Conservation (phyloP, 2,329 filamentous ascomycete genomes). For the Phaeophleospora eucalypticola region DNA sequence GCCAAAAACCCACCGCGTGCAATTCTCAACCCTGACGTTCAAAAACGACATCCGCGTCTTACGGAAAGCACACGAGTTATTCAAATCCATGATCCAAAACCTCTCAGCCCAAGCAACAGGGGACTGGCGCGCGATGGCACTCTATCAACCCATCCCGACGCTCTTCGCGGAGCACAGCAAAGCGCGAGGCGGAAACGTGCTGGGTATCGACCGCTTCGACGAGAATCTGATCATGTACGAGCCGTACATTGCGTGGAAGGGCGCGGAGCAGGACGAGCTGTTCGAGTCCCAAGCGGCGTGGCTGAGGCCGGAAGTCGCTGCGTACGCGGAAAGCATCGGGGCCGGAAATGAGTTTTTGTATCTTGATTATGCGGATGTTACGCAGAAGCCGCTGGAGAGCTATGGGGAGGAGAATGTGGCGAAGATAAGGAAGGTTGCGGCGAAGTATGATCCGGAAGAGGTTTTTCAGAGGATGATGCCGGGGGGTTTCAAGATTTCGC, state of each 20-base stretch:
- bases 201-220: constrained; percentile 36
- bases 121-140: constrained; percentile 5
- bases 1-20: constrained; percentile 10
- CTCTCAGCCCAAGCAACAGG: constrained; percentile 7
- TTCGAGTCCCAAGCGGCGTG: constrained; percentile 14
- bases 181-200: constrained; percentile 28
- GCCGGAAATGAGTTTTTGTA: constrained; percentile 15
- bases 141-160: constrained; percentile 20
- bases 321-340: constrained; percentile 9
- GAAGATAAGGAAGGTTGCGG: constrained; percentile 11
- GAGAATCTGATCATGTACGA: constrained; percentile 19
- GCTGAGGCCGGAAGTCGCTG: constrained; percentile 11
- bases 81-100: constrained; percentile 4
- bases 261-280: constrained; percentile 8
- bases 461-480: constrained; percentile 19
- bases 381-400: constrained; percentile 13
- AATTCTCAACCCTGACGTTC: constrained; percentile 16
- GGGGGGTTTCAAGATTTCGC: constrained; percentile 18
- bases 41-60: constrained; percentile 17
- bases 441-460: constrained; percentile 14
- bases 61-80: constrained; percentile 13
- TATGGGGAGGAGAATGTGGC: constrained; percentile 18
- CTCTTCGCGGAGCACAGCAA: constrained; percentile 34
- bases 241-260: constrained; percentile 14
- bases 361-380: constrained; percentile 17